Evolutionary conservation across 2,329 filamentous ascomycete genomes (phyloP).

Genomic region (Grosmannia serpens): DNA sequence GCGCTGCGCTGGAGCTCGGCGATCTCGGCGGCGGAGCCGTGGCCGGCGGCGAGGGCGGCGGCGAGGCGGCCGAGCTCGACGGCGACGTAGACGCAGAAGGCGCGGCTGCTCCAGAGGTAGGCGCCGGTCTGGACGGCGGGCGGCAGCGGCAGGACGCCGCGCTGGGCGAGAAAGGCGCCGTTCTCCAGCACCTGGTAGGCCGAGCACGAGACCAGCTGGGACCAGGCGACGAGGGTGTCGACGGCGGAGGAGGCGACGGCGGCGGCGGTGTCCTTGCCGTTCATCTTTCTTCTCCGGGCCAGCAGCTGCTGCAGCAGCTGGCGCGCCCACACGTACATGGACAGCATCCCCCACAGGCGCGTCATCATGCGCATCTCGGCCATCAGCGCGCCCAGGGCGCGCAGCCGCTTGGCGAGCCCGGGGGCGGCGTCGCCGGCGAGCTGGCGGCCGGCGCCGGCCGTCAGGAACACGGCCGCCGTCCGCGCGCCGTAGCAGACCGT

Average conservation of each 20-base stretch:
- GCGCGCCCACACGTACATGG: constrained; percentile 58
- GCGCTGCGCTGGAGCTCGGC: constrained; percentile 53
- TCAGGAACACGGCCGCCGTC: constrained; percentile 38
- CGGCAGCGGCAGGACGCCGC: constrained; percentile 54
- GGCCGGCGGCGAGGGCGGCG: constrained; percentile 28
- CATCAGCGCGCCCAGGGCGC: constrained; percentile 52
- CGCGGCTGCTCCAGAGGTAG: constrained; percentile 62
- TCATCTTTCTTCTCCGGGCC: constrained; percentile 18
- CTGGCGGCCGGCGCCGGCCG: constrained; percentile 38
- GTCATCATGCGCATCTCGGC: constrained; percentile 61
- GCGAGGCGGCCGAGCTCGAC: constrained; percentile 61
- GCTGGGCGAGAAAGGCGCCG: constrained; percentile 61
- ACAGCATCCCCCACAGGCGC: constrained; percentile 66
- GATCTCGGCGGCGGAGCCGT: constrained; percentile 23
- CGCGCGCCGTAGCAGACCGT: constrained; percentile 57
- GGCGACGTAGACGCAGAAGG: constrained; percentile 69
- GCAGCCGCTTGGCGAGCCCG: constrained; percentile 40
- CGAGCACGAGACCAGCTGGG: constrained; percentile 57
- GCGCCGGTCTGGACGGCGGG: constrained; percentile 47
- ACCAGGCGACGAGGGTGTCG: constrained; percentile 45
- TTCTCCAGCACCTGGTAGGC: constrained; percentile 77
- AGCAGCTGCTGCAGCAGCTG: constrained; percentile 25
- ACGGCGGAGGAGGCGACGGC: constrained; percentile 37
- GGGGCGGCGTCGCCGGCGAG: constrained; percentile 40
- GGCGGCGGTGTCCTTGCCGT: constrained; percentile 4